Evolutionary conservation across 2,329 filamentous ascomycete genomes (phyloP), one percentile per base, ranked within the genome.

Genomic region (Colletotrichum sp.): DNA sequence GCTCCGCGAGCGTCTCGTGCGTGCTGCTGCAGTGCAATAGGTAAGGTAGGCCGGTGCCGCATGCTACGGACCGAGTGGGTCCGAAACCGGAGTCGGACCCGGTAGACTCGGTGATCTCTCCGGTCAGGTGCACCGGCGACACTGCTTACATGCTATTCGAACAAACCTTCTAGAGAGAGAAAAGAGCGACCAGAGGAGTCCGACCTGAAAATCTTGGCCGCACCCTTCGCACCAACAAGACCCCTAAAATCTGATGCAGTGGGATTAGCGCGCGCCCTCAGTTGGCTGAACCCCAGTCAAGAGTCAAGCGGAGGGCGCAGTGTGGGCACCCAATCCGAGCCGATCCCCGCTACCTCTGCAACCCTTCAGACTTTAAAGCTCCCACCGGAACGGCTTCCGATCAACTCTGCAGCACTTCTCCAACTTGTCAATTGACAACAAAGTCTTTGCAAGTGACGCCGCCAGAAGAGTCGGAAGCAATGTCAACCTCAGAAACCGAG

Each of bases 401-500:
- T 28, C 60, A 18, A 61, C 55, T 5, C 10, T 24, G 7, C 24
- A 3, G 18, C 28, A 36, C 7, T 16, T 32, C 6, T 43, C 15
- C 10, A 16, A 3, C 8, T 67, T 26, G 21, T 7, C 21, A 24
- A 38, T 12, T 57, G 21, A 30, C 9, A 48, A n/a, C 9, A 60
- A 18, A 18, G 18, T 21, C 21, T 26, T 28, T 26, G n/a, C 32
- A 64, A n/a, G 4, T 2, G 9, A 18, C n/a, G 21, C 43, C n/a
- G 43, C 43, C 43, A 13, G 43, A 52, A 21, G 15, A 38, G 30
- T 16, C 24, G 30, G n/a, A 63, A 26, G n/a, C 63, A 32, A 73
- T 64, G 69, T 67, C 63, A n/a, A 57, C 66, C 24, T 36, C 69
- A 24, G 61, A 67, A 60, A 75, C 70, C n/a, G 73, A 72, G 69